Base-by-base conservation (phyloP, 176 grass and related monocot genomes). In the Triticum monococcum region DNA sequence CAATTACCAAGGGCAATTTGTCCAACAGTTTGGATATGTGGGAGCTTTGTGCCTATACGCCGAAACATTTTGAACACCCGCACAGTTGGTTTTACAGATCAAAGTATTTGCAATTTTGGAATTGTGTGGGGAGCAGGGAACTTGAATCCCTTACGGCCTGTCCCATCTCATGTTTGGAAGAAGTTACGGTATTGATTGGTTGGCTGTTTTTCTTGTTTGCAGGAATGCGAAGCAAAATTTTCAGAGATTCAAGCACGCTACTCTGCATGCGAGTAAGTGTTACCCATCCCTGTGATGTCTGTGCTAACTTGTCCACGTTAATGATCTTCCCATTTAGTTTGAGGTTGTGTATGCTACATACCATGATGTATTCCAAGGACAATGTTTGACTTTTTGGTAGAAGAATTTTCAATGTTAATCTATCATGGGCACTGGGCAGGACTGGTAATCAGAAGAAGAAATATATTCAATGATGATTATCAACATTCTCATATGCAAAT, bases 211-310 rank as follows among this genome's bases (percentile, higher is more conserved):
- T 84, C 66, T 73, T 89, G 13, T 87, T 67, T 81, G 64, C 89
- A 97, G 95, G 95, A 94, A 81, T 97, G 95, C 71, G 90, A 95
- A 92, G 90, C 88, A 36, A 92, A 93, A 79, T 97, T 91, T 86
- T 85, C 81, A 77, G 90, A 97, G 79, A 79, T 97, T 85, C 86
- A 89, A 89, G 78, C 75, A 48, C 95, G 95, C 41, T 95, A 91
- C 86, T 94, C 92, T 37, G 69, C 78, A 78, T 89, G 88, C 83
- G 80, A 97, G 95, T 97, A 94, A 97, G 92, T 64, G 25, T 36
- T 67, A 24, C 54, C 41, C 61, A 64, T 75, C 52, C 6, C 0
- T 87, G 18, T 20, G 18, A 85, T 93, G 33, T 91, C 75, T 25
- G 7, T 80, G 28, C 68, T 20, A 57, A 26, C 79, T 71, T 80